Evolutionary conservation across 2,329 filamentous ascomycete genomes (phyloP), one percentile per base, ranked within the genome.

Genomic region (Cladophialophora carrionii): DNA sequence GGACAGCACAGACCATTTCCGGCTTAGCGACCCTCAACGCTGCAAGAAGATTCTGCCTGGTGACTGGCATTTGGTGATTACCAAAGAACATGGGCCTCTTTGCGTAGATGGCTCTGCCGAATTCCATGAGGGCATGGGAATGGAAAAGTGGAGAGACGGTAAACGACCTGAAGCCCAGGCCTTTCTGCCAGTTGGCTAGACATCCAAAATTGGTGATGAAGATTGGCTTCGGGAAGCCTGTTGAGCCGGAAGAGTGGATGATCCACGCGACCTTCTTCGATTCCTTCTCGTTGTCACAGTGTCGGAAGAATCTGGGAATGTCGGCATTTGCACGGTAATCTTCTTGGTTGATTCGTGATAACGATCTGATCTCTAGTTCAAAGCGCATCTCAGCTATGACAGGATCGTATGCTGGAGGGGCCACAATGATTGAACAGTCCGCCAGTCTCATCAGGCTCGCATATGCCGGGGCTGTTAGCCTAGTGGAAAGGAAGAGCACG

Each of bases 121-220:
- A 73, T 54, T 81, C 83, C 60, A 80, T 83, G 8, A 88, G 77
- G 0, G 85, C 86, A 71, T 87, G 84, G 51, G 82, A 83, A 71
- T 89, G 87, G 86, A 1, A 86, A 74, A 1, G 85, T 84, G 52
- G 85, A 78, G 62, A 88, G 83, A 0, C 80, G 79, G n/a, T 78
- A 77, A 68, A 68, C 3, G 60, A 62, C 14, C 56, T 48, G 48
- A 68, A 41, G 26, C 56, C 56, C 17, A 67, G 56, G 31, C 61
- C 63, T 58, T 66, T 57, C 20, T 56, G 51, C 32, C 53, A 68
- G 53, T 70, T 70, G 9, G 56, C 53, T 12, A 70, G 32, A 26
- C 57, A 62, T 6, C 52, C 56, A 9, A 54, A 48, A 58, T 82
- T 79, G 1, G 78, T 79, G 32, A 81, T 74, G n/a, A 76, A 73